Conservation (phyloP, 768 basidiomycete species). For the Auriscalpium vulgare region DNA sequence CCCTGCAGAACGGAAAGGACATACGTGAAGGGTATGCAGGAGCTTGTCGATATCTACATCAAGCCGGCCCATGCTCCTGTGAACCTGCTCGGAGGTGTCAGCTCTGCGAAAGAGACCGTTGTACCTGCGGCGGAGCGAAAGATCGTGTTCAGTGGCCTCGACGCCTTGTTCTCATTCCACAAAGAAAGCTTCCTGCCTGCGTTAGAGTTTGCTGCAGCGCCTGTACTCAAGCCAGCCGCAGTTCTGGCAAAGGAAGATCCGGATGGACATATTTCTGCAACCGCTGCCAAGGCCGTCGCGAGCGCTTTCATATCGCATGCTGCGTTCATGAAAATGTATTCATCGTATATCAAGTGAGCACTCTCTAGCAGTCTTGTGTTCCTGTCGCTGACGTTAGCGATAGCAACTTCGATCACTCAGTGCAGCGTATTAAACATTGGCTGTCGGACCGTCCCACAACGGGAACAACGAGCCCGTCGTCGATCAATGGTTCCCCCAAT, state of each 20-base stretch:
- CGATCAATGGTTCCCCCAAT: conserved; percentile 48
- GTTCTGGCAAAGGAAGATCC: conserved; percentile 47
- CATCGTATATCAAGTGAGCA: conserved; percentile 91
- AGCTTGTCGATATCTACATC: conserved; percentile 93
- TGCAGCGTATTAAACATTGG: conserved; percentile 86
- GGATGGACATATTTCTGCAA: conserved; percentile 66
- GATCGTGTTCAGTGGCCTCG: conserved; percentile 86
- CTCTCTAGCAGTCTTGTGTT: conserved; percentile 2
- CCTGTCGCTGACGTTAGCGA: conserved; percentile 7
- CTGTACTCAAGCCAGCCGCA: conserved; percentile 46
- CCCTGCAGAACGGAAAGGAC: conserved; percentile 78
- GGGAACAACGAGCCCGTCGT: conserved; percentile 31
- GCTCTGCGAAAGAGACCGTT: conserved; percentile 73
- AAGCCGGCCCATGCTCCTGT: conserved; percentile 70
- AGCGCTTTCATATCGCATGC: conserved; percentile 89
- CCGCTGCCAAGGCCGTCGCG: conserved; percentile 75
- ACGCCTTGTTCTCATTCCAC: conserved; percentile 88
- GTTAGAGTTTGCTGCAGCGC: conserved; percentile 68
- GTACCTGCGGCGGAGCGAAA: conserved; percentile 82
- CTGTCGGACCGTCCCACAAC: conserved; percentile 44
- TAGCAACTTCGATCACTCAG: conserved; percentile 91
- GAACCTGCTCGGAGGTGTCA: conserved; percentile 60
- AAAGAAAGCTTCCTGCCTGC: conserved; percentile 88
- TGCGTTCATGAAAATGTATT: conserved; percentile 98
- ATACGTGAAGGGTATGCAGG: conserved; percentile 90